Evolutionary conservation across 1,139 yeast species (phyloP).

Genomic region (Sugiyamaella paludigena): DNA sequence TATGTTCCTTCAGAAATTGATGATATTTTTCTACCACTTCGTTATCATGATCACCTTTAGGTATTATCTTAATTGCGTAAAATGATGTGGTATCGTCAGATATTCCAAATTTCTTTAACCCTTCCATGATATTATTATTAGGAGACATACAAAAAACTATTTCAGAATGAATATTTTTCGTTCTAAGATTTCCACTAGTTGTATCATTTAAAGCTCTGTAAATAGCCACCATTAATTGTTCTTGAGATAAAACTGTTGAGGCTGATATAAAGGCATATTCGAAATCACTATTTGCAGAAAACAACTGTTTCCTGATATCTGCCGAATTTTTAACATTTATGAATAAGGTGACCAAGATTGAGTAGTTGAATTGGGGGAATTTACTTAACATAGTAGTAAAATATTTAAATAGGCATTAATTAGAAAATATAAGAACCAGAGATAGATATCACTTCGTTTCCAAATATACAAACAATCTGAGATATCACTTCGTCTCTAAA

Average conservation of each 20-base stretch:
- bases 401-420: not conserved
- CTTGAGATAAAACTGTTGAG: constrained; percentile 42
- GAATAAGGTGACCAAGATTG: constrained; percentile 41
- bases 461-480: too few relatives aligned
- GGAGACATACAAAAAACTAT: constrained; percentile 53
- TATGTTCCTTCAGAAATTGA: constrained; percentile 12
- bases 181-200: constrained; percentile 43
- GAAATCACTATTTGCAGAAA: constrained; percentile 40
- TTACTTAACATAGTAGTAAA: constrained; percentile 13
- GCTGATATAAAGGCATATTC: constrained; percentile 53
- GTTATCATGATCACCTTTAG: not conserved
- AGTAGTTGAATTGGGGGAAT: constrained; percentile 48
- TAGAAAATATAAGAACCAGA: not conserved
- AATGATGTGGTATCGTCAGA: constrained; percentile 39
- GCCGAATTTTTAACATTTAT: constrained; percentile 44
- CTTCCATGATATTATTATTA: constrained; percentile 50
- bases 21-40: constrained; percentile 7
- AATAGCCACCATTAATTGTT: constrained; percentile 50
- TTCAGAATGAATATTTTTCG: constrained; percentile 54
- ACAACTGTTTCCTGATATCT: constrained; percentile 40
- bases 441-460: not conserved
- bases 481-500: too few relatives aligned
- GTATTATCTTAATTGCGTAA: constrained; percentile 40
- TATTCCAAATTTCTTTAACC: constrained; percentile 47
- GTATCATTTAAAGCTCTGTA: constrained; percentile 50